Evolutionary conservation across 75 land plant species (phyloP), one percentile per base, ranked within the genome.

Genomic region (Cryptomeria japonica): DNA sequence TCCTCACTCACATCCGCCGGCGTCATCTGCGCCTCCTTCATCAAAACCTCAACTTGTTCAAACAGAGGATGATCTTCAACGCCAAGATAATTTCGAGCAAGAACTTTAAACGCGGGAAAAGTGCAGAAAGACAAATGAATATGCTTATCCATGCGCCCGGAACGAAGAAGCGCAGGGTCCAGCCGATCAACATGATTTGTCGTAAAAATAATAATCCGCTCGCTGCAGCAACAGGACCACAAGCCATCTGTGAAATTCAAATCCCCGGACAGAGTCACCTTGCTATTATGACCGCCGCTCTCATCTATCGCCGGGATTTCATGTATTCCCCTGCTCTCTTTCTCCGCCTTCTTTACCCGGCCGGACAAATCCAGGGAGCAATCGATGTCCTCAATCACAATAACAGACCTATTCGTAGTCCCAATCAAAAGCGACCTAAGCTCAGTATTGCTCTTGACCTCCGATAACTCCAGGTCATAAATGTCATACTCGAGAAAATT

Each of bases 321-420:
- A n/a, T 2, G 44, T 10, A 5, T 34, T 7, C 2, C 37, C 31
- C 31, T 42, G 31, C 22, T 31, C 34, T 51, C 18, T 32, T 4
- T 55, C 64, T 18, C 51, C 36, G 37, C 9, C 86, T 85, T 85
- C 86, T 85, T 85, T 61, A 36, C 31, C 7, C 83, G 47, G 83
- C 42, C 47, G 41, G 83, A 42, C 31, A 89, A 87, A 41, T 86
- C 51, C 32, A 91, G 76, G 31, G 89, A 88, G 64, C 96, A 94
- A 85, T 94, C 96, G 61, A 94, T 92, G 75, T 94, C 96, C 70
- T 94, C 94, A 8, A 94, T 89, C 22, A 94, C 95, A 12, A 94
- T 86, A 28, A 94, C 91, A 0, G 95, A 92, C 42, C 86, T 84
- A 84, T 92, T 94, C 1, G 88, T 90, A 4, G 88, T 91, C 0